These are phyloP conservation scores for Xenoacremonium recifei DNA, from an alignment of 2,329 filamentous ascomycete species.

Conservation along the genomic window DNA sequence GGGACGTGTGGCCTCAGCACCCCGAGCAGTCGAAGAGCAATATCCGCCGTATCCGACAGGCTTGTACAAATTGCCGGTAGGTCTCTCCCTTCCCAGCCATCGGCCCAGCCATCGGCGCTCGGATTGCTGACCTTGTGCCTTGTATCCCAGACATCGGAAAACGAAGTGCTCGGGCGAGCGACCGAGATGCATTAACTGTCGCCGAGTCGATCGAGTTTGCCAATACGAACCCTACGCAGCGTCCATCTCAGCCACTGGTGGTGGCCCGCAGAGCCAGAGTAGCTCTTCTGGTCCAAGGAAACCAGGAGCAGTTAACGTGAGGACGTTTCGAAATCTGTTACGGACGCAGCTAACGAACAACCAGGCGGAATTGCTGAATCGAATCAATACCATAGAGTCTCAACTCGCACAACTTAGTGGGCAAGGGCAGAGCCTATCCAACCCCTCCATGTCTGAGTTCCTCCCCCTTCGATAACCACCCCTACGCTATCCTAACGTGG, in stretches of 20 bases:
- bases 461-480: too few relatives aligned
- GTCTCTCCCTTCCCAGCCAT: too few relatives aligned
- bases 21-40: too few relatives aligned
- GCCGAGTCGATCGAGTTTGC: conserved; percentile 9
- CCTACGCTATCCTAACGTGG: too few relatives aligned
- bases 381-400: conserved; percentile 9
- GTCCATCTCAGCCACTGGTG: too few relatives aligned
- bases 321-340: too few relatives aligned
- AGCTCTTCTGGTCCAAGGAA: neutral
- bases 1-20: too few relatives aligned
- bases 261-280: too few relatives aligned
- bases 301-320: neutral
- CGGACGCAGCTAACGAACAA: neutral
- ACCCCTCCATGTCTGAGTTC: too few relatives aligned
- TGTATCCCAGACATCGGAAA: conserved; percentile 10
- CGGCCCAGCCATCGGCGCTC: too few relatives aligned
- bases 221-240: conserved; percentile 9
- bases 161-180: conserved; percentile 14
- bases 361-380: conserved; percentile 7
- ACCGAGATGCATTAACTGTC: conserved; percentile 10
- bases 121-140: neutral
- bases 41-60: conserved; percentile 14
- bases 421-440: conserved; percentile 2
- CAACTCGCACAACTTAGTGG: conserved; percentile 9
- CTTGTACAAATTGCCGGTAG: conserved; percentile 12